phyloP scores from a whole-genome alignment of 2,329 filamentous ascomycete genomes.

The Diaporthe ilicicola region DNA sequence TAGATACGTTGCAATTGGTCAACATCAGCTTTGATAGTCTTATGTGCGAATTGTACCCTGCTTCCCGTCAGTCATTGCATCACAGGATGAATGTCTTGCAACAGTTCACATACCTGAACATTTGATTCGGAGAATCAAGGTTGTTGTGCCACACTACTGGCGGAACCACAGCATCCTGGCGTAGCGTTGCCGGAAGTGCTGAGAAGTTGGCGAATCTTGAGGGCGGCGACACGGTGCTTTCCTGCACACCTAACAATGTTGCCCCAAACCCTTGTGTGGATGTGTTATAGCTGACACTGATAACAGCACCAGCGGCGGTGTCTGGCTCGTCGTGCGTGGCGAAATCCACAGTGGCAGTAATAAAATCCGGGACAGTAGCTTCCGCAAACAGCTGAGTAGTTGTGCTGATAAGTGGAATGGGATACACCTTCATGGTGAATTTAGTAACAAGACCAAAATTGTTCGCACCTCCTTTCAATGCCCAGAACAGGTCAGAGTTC shows the following conservation, averaged over 20 bases:
- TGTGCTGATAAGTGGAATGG: slow-evolving; percentile 38
- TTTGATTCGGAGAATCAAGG: slow-evolving; percentile 40
- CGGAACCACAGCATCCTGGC: slow-evolving; percentile 41
- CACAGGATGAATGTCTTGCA: too few relatives aligned
- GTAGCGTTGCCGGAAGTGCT: slow-evolving; percentile 36
- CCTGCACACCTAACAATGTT: slow-evolving; percentile 45
- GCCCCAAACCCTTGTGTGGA: slow-evolving; percentile 39
- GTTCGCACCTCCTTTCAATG: slow-evolving; percentile 40
- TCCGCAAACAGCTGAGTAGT: slow-evolving; percentile 43
- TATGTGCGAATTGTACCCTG: slow-evolving; percentile 47
- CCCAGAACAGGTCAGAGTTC: slow-evolving; percentile 39
- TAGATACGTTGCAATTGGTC: slow-evolving; percentile 44
- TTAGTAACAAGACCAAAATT: slow-evolving; percentile 13
- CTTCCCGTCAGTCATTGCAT: slow-evolving; percentile 15
- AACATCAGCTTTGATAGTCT: slow-evolving; percentile 47
- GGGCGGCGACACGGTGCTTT: slow-evolving; percentile 43
- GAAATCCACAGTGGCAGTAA: slow-evolving; percentile 38
- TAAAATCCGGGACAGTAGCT: slow-evolving; percentile 36
- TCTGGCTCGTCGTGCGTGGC: slow-evolving; percentile 36
- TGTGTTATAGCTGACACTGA: slow-evolving; percentile 43
- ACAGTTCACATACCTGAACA: slow-evolving; percentile 38
- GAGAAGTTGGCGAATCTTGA: slow-evolving; percentile 45
- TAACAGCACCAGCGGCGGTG: slow-evolving; percentile 43
- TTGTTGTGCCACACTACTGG: slow-evolving; percentile 39
- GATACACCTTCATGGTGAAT: slow-evolving; percentile 27